Base-by-base conservation (phyloP, 148 eudicot species). In the Rhododendron williamsianum region DNA sequence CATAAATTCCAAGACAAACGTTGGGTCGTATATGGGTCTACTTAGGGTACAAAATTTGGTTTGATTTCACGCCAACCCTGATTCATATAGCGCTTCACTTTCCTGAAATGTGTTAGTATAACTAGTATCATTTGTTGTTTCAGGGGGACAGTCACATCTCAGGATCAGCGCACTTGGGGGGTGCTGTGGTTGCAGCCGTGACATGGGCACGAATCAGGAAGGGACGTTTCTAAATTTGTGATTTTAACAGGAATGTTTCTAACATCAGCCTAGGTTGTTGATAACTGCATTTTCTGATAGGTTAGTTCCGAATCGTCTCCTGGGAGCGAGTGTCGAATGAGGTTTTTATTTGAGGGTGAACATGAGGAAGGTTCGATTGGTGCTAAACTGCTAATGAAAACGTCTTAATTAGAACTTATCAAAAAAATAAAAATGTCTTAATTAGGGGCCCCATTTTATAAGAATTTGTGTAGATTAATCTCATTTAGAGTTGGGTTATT, bases 81-180 rank as follows among this genome's bases (percentile, higher is more conserved):
- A 72, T 33, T 72, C 19, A 72, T 13, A 16, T 35, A 4, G 38
- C 2, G 77, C 19, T 51, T 13, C 18, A 30, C 41, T 33, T 36
- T 72, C 65, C 35, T 41, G 56, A 48, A 85, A 21, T 78, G 48
- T 54, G 67, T 58, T 6, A 9, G 35, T 45, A 35, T 18, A 71
- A 65, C 56, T 74, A 5, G 48, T 78, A 54, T 18, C 0, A 46
- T 19, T 63, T 83, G 10, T 54, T 51, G 78, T 76, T 88, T 76
- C 97, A 95, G 97, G 98, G 98, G 13, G 93, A 95, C 82, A 83
- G 85, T 78, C 88, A 84, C 83, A 80, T 95, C 85, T 94, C 97
- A 30, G 97, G 97, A 81, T 89, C 98, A 10, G 96, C 94, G 83
- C 97, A 94, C 85, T 88, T 95, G 89, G 98, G 98, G 51, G 98